phyloP scores from a whole-genome alignment of 768 basidiomycete species.

The Dacryopinax spathularia region DNA sequence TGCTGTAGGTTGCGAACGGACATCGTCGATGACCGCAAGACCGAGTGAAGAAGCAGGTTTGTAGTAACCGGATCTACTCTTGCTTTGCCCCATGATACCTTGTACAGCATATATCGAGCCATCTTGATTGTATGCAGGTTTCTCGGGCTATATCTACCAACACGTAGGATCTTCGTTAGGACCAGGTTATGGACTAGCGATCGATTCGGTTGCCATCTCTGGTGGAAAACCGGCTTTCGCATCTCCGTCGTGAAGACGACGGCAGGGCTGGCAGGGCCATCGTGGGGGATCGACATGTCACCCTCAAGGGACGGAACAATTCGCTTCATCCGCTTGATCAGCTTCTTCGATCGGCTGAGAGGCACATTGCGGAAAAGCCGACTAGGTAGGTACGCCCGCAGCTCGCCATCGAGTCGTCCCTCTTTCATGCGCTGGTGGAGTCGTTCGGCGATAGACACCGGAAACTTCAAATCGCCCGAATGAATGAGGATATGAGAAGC shows the following conservation, averaged over 20 bases:
- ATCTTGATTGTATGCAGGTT: conserved; percentile 7
- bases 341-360: neutral
- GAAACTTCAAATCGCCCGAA: neutral
- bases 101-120: conserved; percentile 23
- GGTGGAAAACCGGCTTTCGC: conserved; percentile 46
- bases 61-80: conserved; percentile 51
- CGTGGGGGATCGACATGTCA: neutral
- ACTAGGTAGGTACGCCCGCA: neutral
- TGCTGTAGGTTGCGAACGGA: conserved; percentile 32
- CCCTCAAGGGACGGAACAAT: neutral
- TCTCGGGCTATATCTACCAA: neutral
- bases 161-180: conserved; percentile 8
- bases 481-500: neutral
- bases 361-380: neutral
- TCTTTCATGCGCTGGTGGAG: neutral
- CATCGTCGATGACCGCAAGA: conserved; percentile 36
- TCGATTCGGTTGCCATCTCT: conserved; percentile 28
- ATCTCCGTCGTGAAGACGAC: conserved; percentile 26
- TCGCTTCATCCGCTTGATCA: neutral
- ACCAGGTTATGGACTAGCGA: conserved; percentile 34
- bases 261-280: neutral
- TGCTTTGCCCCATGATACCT: conserved; percentile 29
- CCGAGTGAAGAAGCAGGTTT: conserved; percentile 51
- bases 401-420: neutral
- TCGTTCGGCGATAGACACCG: neutral